Evolutionary conservation across 164 flowering plant species (phyloP).

Genomic region (Chloranthus sessilifolius): DNA sequence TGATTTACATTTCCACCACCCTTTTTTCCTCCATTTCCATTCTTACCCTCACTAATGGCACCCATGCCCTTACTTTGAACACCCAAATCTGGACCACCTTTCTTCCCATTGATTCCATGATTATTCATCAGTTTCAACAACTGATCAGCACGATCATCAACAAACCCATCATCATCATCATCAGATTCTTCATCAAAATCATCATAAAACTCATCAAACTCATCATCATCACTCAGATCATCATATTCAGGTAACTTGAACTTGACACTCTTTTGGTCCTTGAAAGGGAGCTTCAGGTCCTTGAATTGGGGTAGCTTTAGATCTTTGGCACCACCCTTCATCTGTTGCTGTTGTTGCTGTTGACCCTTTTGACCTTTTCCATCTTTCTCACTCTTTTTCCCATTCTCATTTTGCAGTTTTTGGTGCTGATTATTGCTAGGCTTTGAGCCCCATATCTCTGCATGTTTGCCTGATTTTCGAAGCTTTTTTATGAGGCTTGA

Average conservation of each 20-base stretch:
- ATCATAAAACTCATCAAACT: slow-evolving; percentile 37
- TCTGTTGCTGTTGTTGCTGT: slow-evolving; percentile 34
- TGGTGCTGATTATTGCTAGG: slow-evolving; percentile 53
- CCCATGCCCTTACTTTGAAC: slow-evolving; percentile 22
- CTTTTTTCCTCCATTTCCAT: slow-evolving; percentile 38
- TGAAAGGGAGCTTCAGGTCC: slow-evolving; percentile 39
- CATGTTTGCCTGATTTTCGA: slow-evolving; percentile 67
- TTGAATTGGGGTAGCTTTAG: slow-evolving; percentile 54
- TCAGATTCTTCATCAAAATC: slow-evolving; percentile 45
- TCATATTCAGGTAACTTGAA: slow-evolving; percentile 47
- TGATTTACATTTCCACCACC: slow-evolving; percentile 34
- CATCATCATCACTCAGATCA: slow-evolving; percentile 33
- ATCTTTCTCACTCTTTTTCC: slow-evolving; percentile 45
- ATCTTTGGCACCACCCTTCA: slow-evolving; percentile 42
- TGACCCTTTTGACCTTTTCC: slow-evolving; percentile 34
- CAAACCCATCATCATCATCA: slow-evolving; percentile 24
- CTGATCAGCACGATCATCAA: slow-evolving; percentile 18
- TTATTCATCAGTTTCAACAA: slow-evolving; percentile 25
- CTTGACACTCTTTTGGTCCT: slow-evolving; percentile 53
- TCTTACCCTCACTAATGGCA: slow-evolving; percentile 21
- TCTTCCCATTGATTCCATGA: slow-evolving; percentile 13
- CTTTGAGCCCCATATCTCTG: slow-evolving; percentile 78
- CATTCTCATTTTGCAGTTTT: slow-evolving; percentile 58
- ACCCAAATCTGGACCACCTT: slow-evolving; percentile 10
- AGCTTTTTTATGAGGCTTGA: slow-evolving; percentile 74